A percentile compares a stretch with the other conserved stretches of the same genome.
Conservation (phyloP, 805 yeast genomes). For the Candida maris region DNA sequence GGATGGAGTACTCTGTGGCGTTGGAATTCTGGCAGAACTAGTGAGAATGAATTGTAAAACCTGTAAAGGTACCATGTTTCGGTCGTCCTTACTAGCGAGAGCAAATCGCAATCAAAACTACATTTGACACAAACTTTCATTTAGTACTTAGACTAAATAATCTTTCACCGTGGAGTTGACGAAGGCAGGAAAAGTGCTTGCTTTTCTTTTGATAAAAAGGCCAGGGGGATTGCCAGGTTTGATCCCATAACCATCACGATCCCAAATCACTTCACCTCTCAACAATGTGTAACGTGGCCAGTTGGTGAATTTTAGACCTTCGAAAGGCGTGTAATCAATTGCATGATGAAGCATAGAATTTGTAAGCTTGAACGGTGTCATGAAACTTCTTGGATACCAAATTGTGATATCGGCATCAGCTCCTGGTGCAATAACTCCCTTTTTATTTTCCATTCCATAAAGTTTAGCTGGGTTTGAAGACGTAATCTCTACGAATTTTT, state of each 20-base stretch:
- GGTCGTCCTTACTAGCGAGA: neutral
- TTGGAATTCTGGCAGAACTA: slow-evolving; percentile 31
- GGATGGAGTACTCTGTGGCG: slow-evolving; percentile 41
- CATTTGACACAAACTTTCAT: too few relatives aligned
- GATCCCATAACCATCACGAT: slow-evolving; percentile 24
- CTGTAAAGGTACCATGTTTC: slow-evolving; percentile 26
- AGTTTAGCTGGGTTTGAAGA: slow-evolving; percentile 44
- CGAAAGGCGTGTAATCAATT: slow-evolving; percentile 39
- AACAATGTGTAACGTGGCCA: slow-evolving; percentile 45
- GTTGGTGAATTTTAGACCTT: slow-evolving; percentile 37
- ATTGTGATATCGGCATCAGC: slow-evolving; percentile 45
- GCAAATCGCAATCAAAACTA: neutral
- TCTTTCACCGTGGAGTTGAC: too few relatives aligned
- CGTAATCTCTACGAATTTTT: slow-evolving; percentile 42
- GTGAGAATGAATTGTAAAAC: slow-evolving; percentile 34
- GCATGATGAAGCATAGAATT: slow-evolving; percentile 34
- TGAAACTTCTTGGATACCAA: slow-evolving; percentile 40
- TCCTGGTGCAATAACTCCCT: slow-evolving; percentile 44
- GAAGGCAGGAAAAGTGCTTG: too few relatives aligned
- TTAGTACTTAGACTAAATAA: too few relatives aligned
- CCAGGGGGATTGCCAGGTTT: slow-evolving; percentile 20
- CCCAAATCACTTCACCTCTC: slow-evolving; percentile 36
- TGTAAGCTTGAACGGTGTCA: slow-evolving; percentile 24
- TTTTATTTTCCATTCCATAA: slow-evolving; percentile 39
- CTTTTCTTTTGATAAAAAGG: slow-evolving; percentile 26